A percentile compares a stretch with the other conserved stretches of the same genome.
These are phyloP conservation scores for Gigaspora rosea DNA, from an alignment of 192 early-diverging fungal genomes.

Conservation along the genomic window DNA sequence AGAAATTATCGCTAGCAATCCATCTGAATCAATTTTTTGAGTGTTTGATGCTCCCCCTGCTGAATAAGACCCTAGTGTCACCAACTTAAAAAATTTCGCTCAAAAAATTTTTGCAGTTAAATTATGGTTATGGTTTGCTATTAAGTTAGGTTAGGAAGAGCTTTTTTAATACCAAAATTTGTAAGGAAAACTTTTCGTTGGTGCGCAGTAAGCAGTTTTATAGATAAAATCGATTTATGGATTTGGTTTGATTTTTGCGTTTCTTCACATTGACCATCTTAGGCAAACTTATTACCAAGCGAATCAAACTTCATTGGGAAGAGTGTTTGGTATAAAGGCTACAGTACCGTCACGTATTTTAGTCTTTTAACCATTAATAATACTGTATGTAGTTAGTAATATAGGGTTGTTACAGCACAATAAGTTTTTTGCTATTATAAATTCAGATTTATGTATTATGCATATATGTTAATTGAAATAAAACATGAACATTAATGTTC, in stretches of 20 bases:
- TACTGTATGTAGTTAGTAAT: neutral
- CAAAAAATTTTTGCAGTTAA: too few relatives aligned
- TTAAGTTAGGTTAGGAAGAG: too few relatives aligned
- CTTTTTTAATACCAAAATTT: too few relatives aligned
- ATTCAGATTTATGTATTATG: slow-evolving; percentile 12
- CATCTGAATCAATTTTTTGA: slow-evolving; percentile 5
- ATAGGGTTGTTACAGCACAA: neutral
- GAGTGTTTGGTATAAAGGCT: slow-evolving; percentile 1
- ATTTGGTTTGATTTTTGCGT: too few relatives aligned
- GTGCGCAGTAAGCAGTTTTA: too few relatives aligned
- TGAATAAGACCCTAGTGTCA: too few relatives aligned
- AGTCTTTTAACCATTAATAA: neutral
- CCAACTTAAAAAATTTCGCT: too few relatives aligned
- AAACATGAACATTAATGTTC: neutral
- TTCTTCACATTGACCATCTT: neutral
- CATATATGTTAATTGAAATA: neutral
- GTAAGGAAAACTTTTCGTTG: too few relatives aligned
- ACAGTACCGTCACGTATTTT: neutral
- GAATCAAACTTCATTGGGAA: neutral
- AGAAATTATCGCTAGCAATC: neutral
- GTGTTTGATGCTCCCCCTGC: neutral
- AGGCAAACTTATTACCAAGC: slow-evolving; percentile 8
- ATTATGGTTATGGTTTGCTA: too few relatives aligned
- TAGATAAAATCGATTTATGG: too few relatives aligned
- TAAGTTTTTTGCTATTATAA: slow-evolving; percentile 8